phyloP scores from a whole-genome alignment of 192 early-diverging fungal species.

The Dissophora globulifera region DNA sequence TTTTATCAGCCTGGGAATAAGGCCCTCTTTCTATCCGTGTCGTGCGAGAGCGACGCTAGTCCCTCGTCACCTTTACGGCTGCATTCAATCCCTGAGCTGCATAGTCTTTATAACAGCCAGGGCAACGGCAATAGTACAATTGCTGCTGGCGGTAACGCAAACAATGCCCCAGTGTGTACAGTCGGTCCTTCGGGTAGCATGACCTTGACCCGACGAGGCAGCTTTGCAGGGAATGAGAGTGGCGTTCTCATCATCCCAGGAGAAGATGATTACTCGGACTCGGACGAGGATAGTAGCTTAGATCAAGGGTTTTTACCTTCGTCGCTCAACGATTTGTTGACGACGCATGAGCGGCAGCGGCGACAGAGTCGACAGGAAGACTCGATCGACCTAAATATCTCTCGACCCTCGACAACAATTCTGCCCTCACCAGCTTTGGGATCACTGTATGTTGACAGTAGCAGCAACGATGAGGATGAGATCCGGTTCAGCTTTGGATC shows the following conservation, averaged over 20 bases:
- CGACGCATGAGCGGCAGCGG: constrained; percentile 56
- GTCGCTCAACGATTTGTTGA: constrained; percentile 65
- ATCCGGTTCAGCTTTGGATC: not conserved
- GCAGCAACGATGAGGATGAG: constrained; percentile 32
- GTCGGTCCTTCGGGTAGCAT: too few relatives aligned
- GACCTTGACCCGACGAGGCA: constrained; percentile 4
- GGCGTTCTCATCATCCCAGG: too few relatives aligned
- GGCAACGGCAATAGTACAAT: not conserved
- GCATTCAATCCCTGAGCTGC: constrained; percentile 56
- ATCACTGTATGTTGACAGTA: constrained; percentile 21
- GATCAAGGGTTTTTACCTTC: constrained; percentile 59
- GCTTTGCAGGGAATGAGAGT: constrained; percentile 16
- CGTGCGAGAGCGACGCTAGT: constrained; percentile 37
- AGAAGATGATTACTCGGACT: constrained; percentile 37
- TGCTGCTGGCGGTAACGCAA: not conserved
- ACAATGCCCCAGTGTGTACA: too few relatives aligned
- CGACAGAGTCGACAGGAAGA: constrained; percentile 56
- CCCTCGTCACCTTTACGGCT: constrained; percentile 46
- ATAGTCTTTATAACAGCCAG: constrained; percentile 16
- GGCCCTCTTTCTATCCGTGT: constrained; percentile 48
- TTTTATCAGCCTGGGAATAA: constrained; percentile 49
- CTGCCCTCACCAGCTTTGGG: constrained; percentile 31
- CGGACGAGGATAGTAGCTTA: constrained; percentile 46
- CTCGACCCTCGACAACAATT: not conserved
- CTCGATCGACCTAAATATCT: too few relatives aligned